These are phyloP conservation scores for Ceratobasidium sp. DNA, from an alignment of 1,284 basidiomycete species.

Conservation along the genomic window DNA sequence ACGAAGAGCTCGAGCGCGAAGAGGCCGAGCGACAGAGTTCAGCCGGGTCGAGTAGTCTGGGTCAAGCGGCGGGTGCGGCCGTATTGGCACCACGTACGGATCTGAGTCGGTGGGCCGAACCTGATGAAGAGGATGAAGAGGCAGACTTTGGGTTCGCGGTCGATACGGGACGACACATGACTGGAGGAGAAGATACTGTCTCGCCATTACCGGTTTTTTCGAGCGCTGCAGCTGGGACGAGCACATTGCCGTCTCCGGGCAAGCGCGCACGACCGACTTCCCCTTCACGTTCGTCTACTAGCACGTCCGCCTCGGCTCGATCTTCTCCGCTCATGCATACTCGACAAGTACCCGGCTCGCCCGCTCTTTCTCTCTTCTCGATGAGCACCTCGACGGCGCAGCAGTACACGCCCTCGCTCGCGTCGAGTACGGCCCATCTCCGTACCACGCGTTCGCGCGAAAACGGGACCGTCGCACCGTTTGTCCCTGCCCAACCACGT, in stretches of 20 bases:
- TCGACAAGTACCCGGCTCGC: slow-evolving; percentile 32
- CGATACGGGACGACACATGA: not conserved
- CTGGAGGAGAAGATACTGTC: slow-evolving; percentile 18
- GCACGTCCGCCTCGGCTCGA: slow-evolving; percentile 10
- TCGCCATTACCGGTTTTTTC: slow-evolving; percentile 33
- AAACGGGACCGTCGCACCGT: not conserved
- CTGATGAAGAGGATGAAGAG: slow-evolving; percentile 28
- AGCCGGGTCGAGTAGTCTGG: slow-evolving; percentile 23
- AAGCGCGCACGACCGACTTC: slow-evolving; percentile 27
- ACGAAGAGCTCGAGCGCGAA: slow-evolving; percentile 37
- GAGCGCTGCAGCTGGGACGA: not conserved
- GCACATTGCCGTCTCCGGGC: slow-evolving; percentile 9
- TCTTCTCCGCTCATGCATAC: slow-evolving; percentile 32
- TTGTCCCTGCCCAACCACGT: slow-evolving; percentile 30
- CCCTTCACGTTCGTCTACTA: slow-evolving; percentile 24
- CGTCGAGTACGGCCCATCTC: slow-evolving; percentile 29
- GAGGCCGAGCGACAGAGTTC: slow-evolving; percentile 39
- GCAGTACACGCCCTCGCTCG: slow-evolving; percentile 29
- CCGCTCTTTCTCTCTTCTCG: slow-evolving; percentile 31
- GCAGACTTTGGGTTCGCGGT: slow-evolving; percentile 25
- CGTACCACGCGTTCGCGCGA: slow-evolving; percentile 24
- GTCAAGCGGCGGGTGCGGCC: not conserved
- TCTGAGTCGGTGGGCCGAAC: slow-evolving; percentile 28
- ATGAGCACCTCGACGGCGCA: slow-evolving; percentile 31
- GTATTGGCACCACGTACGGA: slow-evolving; percentile 10